phyloP scores from a whole-genome alignment of 176 grass and related monocot genomes.

The Aechmea fasciata region DNA sequence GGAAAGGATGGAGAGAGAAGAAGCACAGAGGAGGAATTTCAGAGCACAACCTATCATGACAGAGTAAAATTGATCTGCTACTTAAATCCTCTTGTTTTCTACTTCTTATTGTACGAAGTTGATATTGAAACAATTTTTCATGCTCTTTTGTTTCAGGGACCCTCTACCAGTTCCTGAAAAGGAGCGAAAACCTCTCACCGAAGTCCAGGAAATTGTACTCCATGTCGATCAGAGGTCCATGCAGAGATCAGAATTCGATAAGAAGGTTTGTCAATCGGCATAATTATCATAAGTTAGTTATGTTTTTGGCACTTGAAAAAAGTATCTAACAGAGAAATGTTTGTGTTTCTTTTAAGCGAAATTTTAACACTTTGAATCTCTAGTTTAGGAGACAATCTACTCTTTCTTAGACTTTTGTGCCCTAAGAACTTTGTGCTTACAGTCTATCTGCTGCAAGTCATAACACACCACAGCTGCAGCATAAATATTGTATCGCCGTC shows the following conservation, averaged over 20 bases:
- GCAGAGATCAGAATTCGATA: conserved; percentile 87
- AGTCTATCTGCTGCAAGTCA: no score
- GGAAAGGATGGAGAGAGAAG: conserved; percentile 51
- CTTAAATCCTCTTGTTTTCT: conserved; percentile 9
- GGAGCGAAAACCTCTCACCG: conserved; percentile 79
- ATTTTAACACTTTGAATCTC: no score
- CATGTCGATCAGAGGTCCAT: conserved; percentile 69
- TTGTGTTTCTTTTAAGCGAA: no score
- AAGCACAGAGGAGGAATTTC: conserved; percentile 49
- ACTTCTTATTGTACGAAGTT: conserved; percentile 5
- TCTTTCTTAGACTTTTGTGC: no score
- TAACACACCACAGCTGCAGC: no score
- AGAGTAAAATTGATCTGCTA: conserved; percentile 36
- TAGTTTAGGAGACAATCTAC: no score
- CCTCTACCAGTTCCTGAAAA: conserved; percentile 66
- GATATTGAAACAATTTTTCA: conserved; percentile 4
- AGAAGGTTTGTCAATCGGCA: conserved; percentile 29
- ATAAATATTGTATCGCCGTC: no score
- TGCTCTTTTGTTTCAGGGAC: conserved; percentile 44
- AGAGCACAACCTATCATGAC: conserved; percentile 72
- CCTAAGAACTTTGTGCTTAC: no score
- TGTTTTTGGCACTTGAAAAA: not conserved
- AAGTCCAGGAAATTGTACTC: conserved; percentile 63
- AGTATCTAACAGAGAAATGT: not conserved
- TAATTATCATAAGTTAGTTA: not conserved